These are phyloP conservation scores for Podospora tetraspora DNA, from an alignment of 495 filamentous ascomycete species.

Conservation along the genomic window DNA sequence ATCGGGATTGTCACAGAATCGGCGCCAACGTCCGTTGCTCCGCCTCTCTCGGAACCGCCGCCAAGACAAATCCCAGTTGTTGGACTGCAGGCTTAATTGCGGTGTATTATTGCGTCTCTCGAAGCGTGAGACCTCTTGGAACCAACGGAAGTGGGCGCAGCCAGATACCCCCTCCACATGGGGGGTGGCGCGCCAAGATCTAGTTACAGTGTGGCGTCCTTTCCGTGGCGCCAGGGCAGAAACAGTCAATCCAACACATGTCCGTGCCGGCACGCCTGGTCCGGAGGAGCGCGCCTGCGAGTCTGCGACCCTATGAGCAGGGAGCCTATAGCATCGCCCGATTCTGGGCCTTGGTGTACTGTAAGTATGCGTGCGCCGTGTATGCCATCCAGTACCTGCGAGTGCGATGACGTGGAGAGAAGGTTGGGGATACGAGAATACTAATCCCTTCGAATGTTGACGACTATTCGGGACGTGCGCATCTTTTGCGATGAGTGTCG, in stretches of 20 bases:
- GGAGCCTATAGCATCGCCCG: not conserved
- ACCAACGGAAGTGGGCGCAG: too few relatives aligned
- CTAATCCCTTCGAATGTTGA: not conserved
- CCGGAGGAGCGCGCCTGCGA: not conserved
- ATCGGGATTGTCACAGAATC: not conserved
- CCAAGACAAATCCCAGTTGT: not conserved
- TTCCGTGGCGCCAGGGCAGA: too few relatives aligned
- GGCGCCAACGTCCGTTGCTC: not conserved
- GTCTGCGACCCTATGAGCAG: not conserved
- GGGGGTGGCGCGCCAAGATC: too few relatives aligned
- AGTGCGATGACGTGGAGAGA: not conserved
- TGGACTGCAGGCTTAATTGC: too few relatives aligned
- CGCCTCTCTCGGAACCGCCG: not conserved
- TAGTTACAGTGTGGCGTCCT: too few relatives aligned
- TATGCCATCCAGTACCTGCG: not conserved
- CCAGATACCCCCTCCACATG: too few relatives aligned
- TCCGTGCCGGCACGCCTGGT: not conserved
- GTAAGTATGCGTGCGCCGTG: too few relatives aligned
- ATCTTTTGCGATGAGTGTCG: too few relatives aligned
- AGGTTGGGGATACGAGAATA: not conserved
- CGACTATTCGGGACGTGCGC: not conserved
- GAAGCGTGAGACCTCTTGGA: too few relatives aligned
- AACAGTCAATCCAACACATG: too few relatives aligned
- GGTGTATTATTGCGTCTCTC: too few relatives aligned
- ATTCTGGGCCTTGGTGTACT: too few relatives aligned